phyloP scores from a whole-genome alignment of 345 rosid species.

The Eucalyptus fibrosa region DNA sequence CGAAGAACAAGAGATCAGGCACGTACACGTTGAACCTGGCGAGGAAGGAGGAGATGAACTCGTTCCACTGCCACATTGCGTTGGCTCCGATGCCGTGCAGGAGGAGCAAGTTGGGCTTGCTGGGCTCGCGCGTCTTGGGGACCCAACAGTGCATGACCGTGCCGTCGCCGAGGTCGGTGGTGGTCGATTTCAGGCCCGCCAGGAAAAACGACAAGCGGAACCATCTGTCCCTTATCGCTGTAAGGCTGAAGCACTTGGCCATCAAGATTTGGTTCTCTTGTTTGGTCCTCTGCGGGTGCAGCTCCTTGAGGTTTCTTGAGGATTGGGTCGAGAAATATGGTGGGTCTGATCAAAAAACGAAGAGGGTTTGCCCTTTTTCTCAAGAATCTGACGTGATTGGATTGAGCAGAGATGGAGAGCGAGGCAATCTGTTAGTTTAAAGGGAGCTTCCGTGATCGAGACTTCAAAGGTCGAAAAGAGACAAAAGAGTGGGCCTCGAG shows the following conservation, averaged over 20 bases:
- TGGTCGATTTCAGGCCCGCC: constrained; percentile 40
- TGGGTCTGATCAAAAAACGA: neutral
- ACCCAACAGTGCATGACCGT: constrained; percentile 3
- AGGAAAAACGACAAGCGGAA: constrained; percentile 38
- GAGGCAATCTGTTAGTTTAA: neutral
- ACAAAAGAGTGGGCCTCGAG: neutral
- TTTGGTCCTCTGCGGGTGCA: neutral
- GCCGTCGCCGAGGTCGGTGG: constrained; percentile 6
- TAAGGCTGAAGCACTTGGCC: constrained; percentile 47
- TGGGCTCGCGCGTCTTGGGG: neutral
- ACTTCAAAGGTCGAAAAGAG: neutral
- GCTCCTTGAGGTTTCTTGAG: neutral
- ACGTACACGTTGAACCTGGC: neutral
- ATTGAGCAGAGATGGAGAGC: neutral
- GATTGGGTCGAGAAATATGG: neutral
- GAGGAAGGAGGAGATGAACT: neutral
- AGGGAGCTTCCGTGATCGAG: neutral
- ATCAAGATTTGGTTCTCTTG: neutral
- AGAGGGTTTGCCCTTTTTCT: neutral
- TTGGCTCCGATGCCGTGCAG: constrained; percentile 6
- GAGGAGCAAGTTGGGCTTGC: neutral
- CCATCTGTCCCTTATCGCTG: constrained; percentile 49
- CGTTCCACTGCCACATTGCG: constrained; percentile 7
- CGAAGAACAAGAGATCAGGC: constrained; percentile 10
- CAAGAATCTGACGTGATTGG: neutral